Percentiles rank a stretch among this genome's conserved stretches.
These are phyloP conservation scores for Diaporthe velutina DNA, from an alignment of 2,329 filamentous ascomycete species.

Conservation along the genomic window DNA sequence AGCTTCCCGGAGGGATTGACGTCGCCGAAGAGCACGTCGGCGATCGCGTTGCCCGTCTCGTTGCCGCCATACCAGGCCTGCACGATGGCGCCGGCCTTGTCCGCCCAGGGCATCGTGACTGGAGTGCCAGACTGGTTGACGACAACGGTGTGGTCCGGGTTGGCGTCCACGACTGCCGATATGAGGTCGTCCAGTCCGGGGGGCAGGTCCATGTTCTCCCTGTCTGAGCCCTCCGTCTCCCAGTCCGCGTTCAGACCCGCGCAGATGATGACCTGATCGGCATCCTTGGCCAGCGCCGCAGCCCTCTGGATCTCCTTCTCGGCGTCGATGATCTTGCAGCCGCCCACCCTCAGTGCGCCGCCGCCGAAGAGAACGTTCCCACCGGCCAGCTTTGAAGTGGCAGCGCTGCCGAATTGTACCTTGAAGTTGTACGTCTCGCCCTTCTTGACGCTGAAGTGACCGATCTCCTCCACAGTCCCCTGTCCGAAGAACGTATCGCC, in stretches of 20 bases:
- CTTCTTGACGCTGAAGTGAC: constrained; percentile 63
- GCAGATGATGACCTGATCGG: constrained; percentile 83
- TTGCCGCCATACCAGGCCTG: constrained; percentile 93
- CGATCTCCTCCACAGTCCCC: constrained; percentile 69
- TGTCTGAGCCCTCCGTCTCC: constrained; percentile 84
- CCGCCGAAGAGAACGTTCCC: constrained; percentile 66
- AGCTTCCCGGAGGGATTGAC: constrained; percentile 79
- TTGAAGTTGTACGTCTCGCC: constrained; percentile 66
- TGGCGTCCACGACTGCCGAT: constrained; percentile 72
- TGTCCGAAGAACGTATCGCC: constrained; percentile 71
- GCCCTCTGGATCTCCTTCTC: constrained; percentile 74
- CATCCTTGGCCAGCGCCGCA: constrained; percentile 74
- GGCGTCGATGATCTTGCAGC: constrained; percentile 68
- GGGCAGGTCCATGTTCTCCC: constrained; percentile 83
- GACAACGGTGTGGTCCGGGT: constrained; percentile 74
- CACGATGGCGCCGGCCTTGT: constrained; percentile 69
- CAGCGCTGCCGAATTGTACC: constrained; percentile 66
- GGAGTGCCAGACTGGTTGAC: constrained; percentile 85
- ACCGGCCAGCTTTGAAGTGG: constrained; percentile 62
- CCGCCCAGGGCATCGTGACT: constrained; percentile 77
- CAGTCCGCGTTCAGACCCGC: constrained; percentile 84
- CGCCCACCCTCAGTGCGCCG: constrained; percentile 74
- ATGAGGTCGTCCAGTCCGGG: constrained; percentile 79
- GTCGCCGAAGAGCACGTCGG: constrained; percentile 81
- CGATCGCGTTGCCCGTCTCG: constrained; percentile 85